Conservation (phyloP, 352 stramenopile species). For the Phytophthora cryptogea region DNA sequence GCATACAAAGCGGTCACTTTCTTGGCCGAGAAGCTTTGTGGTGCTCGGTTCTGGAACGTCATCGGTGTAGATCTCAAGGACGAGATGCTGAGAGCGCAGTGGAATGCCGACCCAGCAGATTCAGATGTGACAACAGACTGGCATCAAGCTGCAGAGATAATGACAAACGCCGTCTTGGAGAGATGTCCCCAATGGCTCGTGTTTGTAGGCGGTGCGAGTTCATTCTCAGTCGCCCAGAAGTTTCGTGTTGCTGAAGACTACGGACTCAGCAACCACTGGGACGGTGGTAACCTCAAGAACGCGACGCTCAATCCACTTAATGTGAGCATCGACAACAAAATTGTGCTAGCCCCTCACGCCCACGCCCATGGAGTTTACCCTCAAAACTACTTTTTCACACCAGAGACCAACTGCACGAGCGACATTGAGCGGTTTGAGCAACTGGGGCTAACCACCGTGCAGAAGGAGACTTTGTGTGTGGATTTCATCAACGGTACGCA, state of each 20-base stretch:
- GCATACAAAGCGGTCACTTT: slow-evolving; percentile 53
- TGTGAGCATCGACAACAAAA: slow-evolving; percentile 50
- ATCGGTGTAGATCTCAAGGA: slow-evolving; percentile 75
- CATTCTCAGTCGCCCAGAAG: slow-evolving; percentile 36
- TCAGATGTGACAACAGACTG: slow-evolving; percentile 40
- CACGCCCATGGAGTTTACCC: slow-evolving; percentile 59
- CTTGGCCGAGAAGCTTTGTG: slow-evolving; percentile 54
- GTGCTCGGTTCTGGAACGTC: slow-evolving; percentile 66
- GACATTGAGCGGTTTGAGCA: slow-evolving; percentile 25
- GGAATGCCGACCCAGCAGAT: slow-evolving; percentile 32
- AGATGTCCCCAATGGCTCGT: slow-evolving; percentile 68
- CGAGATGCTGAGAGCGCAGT: slow-evolving; percentile 49
- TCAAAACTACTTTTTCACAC: slow-evolving; percentile 63
- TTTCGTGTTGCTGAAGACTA: slow-evolving; percentile 54
- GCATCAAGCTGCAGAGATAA: slow-evolving; percentile 38
- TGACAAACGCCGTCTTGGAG: slow-evolving; percentile 49
- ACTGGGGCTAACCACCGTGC: slow-evolving; percentile 22
- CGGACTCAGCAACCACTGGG: slow-evolving; percentile 52
- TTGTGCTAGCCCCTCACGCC: slow-evolving; percentile 69
- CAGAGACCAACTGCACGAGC: slow-evolving; percentile 47
- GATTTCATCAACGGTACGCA: slow-evolving; percentile 51
- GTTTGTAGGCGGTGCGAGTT: slow-evolving; percentile 62
- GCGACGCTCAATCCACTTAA: slow-evolving; percentile 51
- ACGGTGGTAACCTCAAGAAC: slow-evolving; percentile 70
- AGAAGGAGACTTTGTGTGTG: slow-evolving; percentile 39